phyloP scores from a whole-genome alignment of 352 stramenopile species.

The Phytopythium kandeliae region DNA sequence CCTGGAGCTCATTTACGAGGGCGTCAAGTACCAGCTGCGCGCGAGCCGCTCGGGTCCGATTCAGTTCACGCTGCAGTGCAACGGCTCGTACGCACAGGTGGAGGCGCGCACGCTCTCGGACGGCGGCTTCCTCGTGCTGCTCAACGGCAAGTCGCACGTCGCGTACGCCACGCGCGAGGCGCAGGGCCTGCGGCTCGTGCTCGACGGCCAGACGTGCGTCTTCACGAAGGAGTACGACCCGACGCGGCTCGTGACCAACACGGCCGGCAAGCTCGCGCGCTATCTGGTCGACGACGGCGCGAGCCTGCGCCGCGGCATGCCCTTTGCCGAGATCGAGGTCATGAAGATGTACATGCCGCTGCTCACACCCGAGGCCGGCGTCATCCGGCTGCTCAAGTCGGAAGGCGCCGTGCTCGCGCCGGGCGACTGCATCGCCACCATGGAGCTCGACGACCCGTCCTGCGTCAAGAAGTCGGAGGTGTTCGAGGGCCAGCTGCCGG shows the following conservation, averaged over 20 bases:
- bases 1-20: slow-evolving; percentile 98
- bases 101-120: slow-evolving; percentile 96
- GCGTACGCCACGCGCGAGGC: slow-evolving; percentile 93
- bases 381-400: slow-evolving; percentile 94
- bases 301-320: slow-evolving; percentile 79
- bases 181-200: slow-evolving; percentile 87
- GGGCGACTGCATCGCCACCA: slow-evolving; percentile 96
- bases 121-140: slow-evolving; percentile 96
- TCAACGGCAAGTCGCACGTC: slow-evolving; percentile 96
- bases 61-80: slow-evolving; percentile 90
- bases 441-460: slow-evolving; percentile 97
- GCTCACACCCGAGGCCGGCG: slow-evolving; percentile 94
- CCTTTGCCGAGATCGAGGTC: slow-evolving; percentile 91
- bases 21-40: slow-evolving; percentile 97
- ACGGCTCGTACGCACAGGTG: slow-evolving; percentile 87
- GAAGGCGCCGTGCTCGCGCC: slow-evolving; percentile 94
- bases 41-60: slow-evolving; percentile 89
- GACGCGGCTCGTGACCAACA: slow-evolving; percentile 95
- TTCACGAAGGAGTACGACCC: slow-evolving; percentile 99
- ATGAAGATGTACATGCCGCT: slow-evolving; percentile 99
- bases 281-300: slow-evolving; percentile 97
- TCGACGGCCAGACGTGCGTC: slow-evolving; percentile 95
- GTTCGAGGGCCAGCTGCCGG: slow-evolving; percentile 84
- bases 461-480: slow-evolving; percentile 93
- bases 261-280: slow-evolving; percentile 98